These are phyloP conservation scores for Xylaria sp. DNA, from an alignment of 2,329 filamentous ascomycete species.

Conservation along the genomic window DNA sequence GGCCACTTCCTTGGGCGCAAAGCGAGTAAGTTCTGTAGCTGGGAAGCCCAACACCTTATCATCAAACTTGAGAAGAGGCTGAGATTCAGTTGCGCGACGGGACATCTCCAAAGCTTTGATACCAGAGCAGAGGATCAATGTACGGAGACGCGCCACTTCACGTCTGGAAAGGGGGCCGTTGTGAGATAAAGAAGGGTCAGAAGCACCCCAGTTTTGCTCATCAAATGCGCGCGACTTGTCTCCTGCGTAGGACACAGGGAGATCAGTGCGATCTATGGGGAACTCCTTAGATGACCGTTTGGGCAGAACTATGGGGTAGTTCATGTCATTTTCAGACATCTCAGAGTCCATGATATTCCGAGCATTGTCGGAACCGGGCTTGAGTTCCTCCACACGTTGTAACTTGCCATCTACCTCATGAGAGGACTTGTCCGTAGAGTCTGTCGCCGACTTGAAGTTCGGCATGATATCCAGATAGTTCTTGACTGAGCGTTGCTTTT, in stretches of 20 bases:
- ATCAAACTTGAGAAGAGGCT: slow-evolving; percentile 34
- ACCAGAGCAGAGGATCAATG: slow-evolving; percentile 76
- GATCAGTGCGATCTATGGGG: slow-evolving; percentile 26
- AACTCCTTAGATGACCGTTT: slow-evolving; percentile 35
- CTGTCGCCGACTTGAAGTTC: slow-evolving; percentile 39
- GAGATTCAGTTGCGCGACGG: slow-evolving; percentile 53
- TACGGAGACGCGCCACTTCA: slow-evolving; percentile 75
- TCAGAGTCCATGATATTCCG: slow-evolving; percentile 31
- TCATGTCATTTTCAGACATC: slow-evolving; percentile 37
- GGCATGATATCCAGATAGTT: slow-evolving; percentile 50
- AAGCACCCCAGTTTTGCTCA: slow-evolving; percentile 46
- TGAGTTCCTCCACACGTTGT: slow-evolving; percentile 43
- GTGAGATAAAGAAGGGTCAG: slow-evolving; percentile 38
- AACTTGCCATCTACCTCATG: slow-evolving; percentile 32
- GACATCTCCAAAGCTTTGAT: slow-evolving; percentile 82
- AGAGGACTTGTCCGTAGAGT: slow-evolving; percentile 23
- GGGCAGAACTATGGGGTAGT: slow-evolving; percentile 28
- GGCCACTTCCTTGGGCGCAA: slow-evolving; percentile 33
- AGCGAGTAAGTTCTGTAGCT: slow-evolving; percentile 42
- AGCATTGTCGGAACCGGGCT: slow-evolving; percentile 32
- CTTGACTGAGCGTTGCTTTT: slow-evolving; percentile 34
- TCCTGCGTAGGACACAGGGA: slow-evolving; percentile 1
- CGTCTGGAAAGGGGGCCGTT: slow-evolving; percentile 51
- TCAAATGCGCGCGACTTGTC: slow-evolving; percentile 16
- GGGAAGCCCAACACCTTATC: slow-evolving; percentile 26